Evolutionary conservation across 257 asterid species (phyloP), one percentile per base, ranked within the genome.

Genomic region (Verbascum thapsus): DNA sequence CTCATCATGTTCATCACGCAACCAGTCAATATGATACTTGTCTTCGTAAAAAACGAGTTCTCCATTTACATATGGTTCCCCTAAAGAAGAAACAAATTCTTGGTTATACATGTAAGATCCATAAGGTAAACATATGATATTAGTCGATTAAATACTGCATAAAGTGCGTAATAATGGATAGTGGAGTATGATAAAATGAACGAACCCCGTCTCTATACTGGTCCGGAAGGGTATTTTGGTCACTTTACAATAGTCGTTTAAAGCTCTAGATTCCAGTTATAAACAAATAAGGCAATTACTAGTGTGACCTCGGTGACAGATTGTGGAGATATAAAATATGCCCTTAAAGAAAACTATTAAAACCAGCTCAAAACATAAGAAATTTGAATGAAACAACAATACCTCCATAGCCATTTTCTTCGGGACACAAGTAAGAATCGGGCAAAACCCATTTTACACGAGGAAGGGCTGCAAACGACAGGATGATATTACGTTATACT

Each of bases 371-470:
- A 26, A 56, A 26, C 35, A 20, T 3, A 10, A 10, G 26, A 48
- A 15, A 45, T 13, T 37, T 15, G 10, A 3, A 45, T 5, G 12
- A 26, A 50, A 10, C 10, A 53, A 30, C 45, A 53, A 50, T 70
- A 79, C 80, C 86, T 71, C 74, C 81, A 68, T 80, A 71, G 44
- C 72, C 76, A 56, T 66, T 41, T 68, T 80, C 79, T 67, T 48
- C 61, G 8, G 62, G 37, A 63, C 54, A 20, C 71, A 80, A 63
- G 65, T 72, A 76, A 49, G 80, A 72, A 56, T 80, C 82, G 7
- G 85, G 85, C 70, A 74, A 64, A 51, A 74, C 72, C 78, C 80
- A 74, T 72, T 64, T 76, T 34, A 74, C 80, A 52, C 70, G 51
- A 38, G 82, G 78, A 41, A 73, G 70, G 30, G 64, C 80, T 70